Evolutionary conservation across 208 protist genomes (phyloP), one percentile per base, ranked within the genome.

Genomic region (Endotrypanum monterogeii): DNA sequence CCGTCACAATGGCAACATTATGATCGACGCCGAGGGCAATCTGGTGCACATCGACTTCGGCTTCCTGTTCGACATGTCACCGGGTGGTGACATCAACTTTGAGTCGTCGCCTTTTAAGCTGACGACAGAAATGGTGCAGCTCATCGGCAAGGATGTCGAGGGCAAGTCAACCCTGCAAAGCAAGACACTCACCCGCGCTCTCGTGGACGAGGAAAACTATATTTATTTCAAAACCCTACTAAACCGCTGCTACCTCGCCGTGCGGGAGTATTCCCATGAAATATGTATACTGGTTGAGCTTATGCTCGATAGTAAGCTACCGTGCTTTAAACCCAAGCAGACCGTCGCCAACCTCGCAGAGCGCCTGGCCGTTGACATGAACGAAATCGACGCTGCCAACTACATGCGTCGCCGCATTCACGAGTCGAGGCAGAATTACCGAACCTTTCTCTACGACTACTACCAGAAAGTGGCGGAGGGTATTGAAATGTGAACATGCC

Each of bases 1-100:
- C 76, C 85, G 97, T 30, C 96, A 98, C 76, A 98, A 99, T 76
- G 96, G 96, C 48, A 98, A 98, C 86, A 98, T 99, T 77, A 89
- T 98, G 81, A 82, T 99, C 30, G 87, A 98, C 82, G 58, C 73
- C 57, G 78, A 96, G 11, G 98, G 98, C 54, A 87, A 95, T 71
- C 75, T 99, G n/a, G 84, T 99, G 44, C 98, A 99, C 86, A 99
- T 99, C 83, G 98, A 99, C 89, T 99, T 99, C 84, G 98, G 98
- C 51, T 99, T 99, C 82, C 91, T 99, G 41, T 96, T 99, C 57
- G 94, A 95, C 67, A 94, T 89, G 78, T 98, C 95, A 4, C 98
- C 98, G n/a, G 85, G 96, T 74, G 97, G 98, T 16, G 96, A 98
- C 76, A 95, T 99, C 9, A 97, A 97, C 80, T 97, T 98, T 79